phyloP scores from a whole-genome alignment of 192 early-diverging fungal genomes.

The Dissophora ornata region DNA sequence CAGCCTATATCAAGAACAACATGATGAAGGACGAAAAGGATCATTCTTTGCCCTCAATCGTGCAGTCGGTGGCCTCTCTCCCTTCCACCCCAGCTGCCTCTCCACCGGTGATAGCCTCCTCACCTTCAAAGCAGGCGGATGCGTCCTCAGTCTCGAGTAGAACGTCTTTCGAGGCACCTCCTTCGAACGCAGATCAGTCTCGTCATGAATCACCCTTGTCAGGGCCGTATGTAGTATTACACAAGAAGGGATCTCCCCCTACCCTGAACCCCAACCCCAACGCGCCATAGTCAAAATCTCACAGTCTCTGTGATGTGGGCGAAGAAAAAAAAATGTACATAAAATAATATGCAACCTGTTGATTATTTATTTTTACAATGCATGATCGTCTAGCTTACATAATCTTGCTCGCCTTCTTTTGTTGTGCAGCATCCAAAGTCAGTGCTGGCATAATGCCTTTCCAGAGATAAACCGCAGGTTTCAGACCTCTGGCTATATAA shows the following conservation, averaged over 20 bases:
- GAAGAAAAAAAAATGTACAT: no score
- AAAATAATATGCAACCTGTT: no score
- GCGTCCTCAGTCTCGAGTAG: background rate
- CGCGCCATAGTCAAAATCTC: background rate
- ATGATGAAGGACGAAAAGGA: slow-evolving; percentile 53
- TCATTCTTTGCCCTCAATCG: background rate
- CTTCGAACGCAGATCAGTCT: background rate
- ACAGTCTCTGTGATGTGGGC: no score
- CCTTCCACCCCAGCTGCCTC: background rate
- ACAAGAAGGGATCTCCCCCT: slow-evolving; percentile 21
- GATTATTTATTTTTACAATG: no score
- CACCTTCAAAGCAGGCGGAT: background rate
- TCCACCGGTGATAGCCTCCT: background rate
- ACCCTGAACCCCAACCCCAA: background rate
- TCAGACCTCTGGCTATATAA: slow-evolving; percentile 30
- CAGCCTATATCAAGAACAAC: slow-evolving; percentile 52
- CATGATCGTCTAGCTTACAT: no score
- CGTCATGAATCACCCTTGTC: slow-evolving; percentile 9
- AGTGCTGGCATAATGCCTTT: slow-evolving; percentile 33
- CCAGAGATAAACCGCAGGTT: slow-evolving; percentile 38
- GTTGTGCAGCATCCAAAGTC: slow-evolving; percentile 5
- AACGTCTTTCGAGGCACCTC: background rate
- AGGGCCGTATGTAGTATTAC: slow-evolving; percentile 32
- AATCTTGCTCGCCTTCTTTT: no score
- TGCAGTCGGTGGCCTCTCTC: background rate